A percentile compares a stretch with the other conserved stretches of the same genome.
These are phyloP conservation scores for Quercus ilex DNA, from an alignment of 306 rosid genomes.

Conservation along the genomic window DNA sequence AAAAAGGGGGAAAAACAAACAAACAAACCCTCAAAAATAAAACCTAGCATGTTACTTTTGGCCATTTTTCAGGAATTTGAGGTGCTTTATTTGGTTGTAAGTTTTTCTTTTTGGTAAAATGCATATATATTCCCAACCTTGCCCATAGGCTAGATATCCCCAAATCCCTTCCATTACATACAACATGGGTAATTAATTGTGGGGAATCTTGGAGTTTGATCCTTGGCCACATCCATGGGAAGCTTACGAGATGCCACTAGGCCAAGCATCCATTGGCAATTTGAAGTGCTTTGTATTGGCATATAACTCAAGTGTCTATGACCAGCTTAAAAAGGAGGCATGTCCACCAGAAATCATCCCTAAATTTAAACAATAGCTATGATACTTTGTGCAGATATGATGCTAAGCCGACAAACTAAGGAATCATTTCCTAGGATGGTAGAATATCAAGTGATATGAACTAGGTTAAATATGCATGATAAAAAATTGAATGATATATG, in stretches of 20 bases:
- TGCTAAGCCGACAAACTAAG: background rate
- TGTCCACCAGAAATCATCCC: background rate
- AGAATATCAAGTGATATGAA: background rate
- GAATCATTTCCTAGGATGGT: background rate
- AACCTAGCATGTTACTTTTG: background rate
- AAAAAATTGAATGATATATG: background rate
- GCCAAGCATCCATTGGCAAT: background rate
- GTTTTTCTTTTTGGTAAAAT: too few species aligned
- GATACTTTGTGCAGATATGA: background rate
- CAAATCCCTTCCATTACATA: too few species aligned
- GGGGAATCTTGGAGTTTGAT: too few species aligned
- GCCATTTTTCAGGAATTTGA: background rate
- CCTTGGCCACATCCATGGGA: too few species aligned
- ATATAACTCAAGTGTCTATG: background rate
- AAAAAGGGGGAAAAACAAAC: background rate
- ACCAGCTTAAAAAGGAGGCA: background rate
- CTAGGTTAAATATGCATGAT: background rate
- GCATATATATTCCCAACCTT: too few species aligned
- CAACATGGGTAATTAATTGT: too few species aligned
- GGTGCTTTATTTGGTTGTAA: background rate
- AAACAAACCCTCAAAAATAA: background rate
- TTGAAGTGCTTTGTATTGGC: background rate
- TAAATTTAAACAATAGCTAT: background rate
- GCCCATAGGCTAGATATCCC: too few species aligned
- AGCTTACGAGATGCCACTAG: too few species aligned